Percentiles rank a stretch among this genome's conserved stretches.
Evolutionary conservation across 345 rosid genomes (phyloP).

Genomic region (Capsella bursapastoris): DNA sequence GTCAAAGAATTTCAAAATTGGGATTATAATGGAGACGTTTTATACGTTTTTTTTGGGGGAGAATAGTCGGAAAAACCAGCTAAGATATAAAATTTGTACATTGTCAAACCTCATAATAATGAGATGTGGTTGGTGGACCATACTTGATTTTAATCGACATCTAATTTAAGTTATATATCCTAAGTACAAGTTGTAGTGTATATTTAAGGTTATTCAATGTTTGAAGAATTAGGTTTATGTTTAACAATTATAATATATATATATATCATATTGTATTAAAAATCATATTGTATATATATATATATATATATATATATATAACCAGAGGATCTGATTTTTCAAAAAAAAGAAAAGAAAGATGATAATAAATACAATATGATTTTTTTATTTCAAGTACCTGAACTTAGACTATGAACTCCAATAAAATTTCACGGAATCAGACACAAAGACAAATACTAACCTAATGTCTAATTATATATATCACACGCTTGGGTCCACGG

Average conservation of each 20-base stretch:
- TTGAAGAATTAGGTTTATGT: background rate
- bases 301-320: no score
- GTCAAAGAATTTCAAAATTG: slow-evolving; percentile 9
- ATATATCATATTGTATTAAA: background rate
- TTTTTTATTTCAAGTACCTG: background rate
- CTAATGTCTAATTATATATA: background rate
- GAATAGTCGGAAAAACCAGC: slow-evolving; percentile 27
- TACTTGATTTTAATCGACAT: slow-evolving; percentile 12
- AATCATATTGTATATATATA: no score
- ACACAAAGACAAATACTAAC: slow-evolving; percentile 2
- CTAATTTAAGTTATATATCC: background rate
- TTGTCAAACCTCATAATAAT: slow-evolving; percentile 38
- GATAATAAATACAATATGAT: background rate
- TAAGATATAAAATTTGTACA: slow-evolving; percentile 10
- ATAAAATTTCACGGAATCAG: background rate
- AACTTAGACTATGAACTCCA: background rate
- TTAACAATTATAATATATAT: background rate
- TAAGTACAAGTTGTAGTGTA: background rate
- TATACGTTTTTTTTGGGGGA: background rate
- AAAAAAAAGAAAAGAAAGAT: background rate
- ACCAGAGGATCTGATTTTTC: no score
- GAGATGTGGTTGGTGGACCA: slow-evolving; percentile 39
- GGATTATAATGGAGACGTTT: slow-evolving; percentile 15
- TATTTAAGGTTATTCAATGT: slow-evolving; percentile 15
- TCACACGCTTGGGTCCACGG: slow-evolving; percentile 22